phyloP scores from a whole-genome alignment of 352 stramenopile species.

The Aphanomyces euteiches region DNA sequence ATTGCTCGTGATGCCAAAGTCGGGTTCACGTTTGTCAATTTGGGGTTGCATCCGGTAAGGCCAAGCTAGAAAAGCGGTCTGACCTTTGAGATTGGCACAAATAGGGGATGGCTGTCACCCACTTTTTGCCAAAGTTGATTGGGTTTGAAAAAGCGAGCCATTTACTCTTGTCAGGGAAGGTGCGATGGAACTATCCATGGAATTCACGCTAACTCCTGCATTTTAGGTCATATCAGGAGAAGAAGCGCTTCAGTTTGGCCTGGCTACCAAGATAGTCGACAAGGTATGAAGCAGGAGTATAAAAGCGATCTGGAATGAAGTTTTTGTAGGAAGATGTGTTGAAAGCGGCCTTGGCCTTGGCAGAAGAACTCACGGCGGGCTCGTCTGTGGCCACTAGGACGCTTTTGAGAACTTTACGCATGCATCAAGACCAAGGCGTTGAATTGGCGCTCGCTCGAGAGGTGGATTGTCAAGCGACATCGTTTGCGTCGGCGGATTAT shows the following conservation, averaged over 20 bases:
- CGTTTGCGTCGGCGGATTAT: conserved; percentile 76
- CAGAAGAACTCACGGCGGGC: conserved; percentile 49
- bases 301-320: neutral
- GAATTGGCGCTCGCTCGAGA: conserved; percentile 62
- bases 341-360: conserved; percentile 49
- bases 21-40: conserved; percentile 83
- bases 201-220: neutral
- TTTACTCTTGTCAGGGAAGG: conserved; percentile 71
- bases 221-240: conserved; percentile 52
- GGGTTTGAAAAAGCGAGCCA: conserved; percentile 57
- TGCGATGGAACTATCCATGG: conserved; percentile 21
- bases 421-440: conserved; percentile 61
- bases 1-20: conserved; percentile 60
- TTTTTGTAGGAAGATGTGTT: conserved; percentile 40
- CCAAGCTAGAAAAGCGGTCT: neutral
- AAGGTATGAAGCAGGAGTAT: conserved; percentile 25
- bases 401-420: conserved; percentile 60
- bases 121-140: conserved; percentile 72
- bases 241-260: conserved; percentile 48
- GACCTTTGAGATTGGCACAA: neutral
- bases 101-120: conserved; percentile 76
- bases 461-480: conserved; percentile 76
- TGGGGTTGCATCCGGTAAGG: conserved; percentile 73
- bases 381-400: conserved; percentile 67
- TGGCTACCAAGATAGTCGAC: conserved; percentile 51